A percentile compares a stretch with the other conserved stretches of the same genome.
Evolutionary conservation across 306 rosid species (phyloP).

Genomic region (Cucumis melo): DNA sequence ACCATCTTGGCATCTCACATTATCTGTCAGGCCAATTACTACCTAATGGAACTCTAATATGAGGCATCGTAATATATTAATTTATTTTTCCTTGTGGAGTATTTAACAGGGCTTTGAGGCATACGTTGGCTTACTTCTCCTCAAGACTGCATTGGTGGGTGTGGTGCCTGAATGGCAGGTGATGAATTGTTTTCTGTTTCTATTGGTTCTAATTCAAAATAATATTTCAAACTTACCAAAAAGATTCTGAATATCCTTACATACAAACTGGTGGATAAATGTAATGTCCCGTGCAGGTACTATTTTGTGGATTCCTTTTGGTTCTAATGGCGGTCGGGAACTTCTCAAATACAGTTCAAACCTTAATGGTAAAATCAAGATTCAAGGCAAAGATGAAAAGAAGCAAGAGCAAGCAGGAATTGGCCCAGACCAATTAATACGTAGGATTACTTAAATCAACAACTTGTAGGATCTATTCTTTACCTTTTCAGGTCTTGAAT

Average conservation of each 20-base stretch:
- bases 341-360: constrained; percentile 79
- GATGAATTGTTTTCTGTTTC: constrained; percentile 11
- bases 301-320: constrained; percentile 66
- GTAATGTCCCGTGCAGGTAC: constrained; percentile 47
- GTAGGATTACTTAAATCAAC: constrained; percentile 1
- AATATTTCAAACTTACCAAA: background rate
- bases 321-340: constrained; percentile 89
- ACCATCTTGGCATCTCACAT: background rate
- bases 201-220: background rate
- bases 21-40: background rate
- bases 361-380: constrained; percentile 72
- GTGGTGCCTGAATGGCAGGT: constrained; percentile 95
- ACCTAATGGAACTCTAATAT: background rate
- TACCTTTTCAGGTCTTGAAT: background rate
- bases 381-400: constrained; percentile 95
- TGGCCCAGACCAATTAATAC: constrained; percentile 23
- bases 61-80: constrained; percentile 8
- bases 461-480: constrained; percentile 13
- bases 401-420: constrained; percentile 78
- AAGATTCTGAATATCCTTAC: background rate
- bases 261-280: constrained; percentile 5
- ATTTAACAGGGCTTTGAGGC: constrained; percentile 79
- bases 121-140: constrained; percentile 69
- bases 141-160: constrained; percentile 54
- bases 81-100: background rate